Base-by-base conservation (phyloP, 2,329 filamentous ascomycete genomes). In the Colletotrichum truncatum region DNA sequence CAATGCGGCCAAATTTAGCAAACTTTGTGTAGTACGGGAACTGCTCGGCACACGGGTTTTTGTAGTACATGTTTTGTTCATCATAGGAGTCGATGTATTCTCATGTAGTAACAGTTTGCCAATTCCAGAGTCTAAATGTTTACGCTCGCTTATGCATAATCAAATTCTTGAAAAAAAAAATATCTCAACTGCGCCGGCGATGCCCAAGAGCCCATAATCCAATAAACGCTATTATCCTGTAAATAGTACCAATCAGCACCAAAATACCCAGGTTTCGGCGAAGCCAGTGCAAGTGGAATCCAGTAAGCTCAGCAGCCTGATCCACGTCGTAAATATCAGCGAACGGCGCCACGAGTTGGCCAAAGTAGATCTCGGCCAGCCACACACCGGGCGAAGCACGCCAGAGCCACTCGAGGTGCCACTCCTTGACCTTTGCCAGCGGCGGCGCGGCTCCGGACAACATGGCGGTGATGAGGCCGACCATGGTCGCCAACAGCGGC, bases 371-470 rank as follows among this genome's bases (percentile, higher is more conserved):
- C 72, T 89, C 86, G 0, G 84, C 81, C 23, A 87, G 76, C 86
- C 85, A 88, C 1, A 84, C 83, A 3, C 82, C 85, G 0, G 85
- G 86, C 9, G 78, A 82, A 14, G 80, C 70, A 12, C 85, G 76
- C 85, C 86, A 88, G 10, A 88, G 74, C 84, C 85, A 86, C 57
- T 82, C 80, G 69, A 88, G 68, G 39, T 85, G 78, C 86, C 85
- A 88, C 0, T 69, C 68, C 63, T 79, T 77, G 8, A 86, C 85
- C 56, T 79, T 81, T 4, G 75, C 71, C 23, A 89, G 72, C 1
- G 81, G 77, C 18, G 86, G 86, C 3, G 83, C 82, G 8, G 85
- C 81, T 4, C 86, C 86, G 3, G 80, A 84, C 12, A 89, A 72
- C 10, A 88, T 82, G 3, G 84, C 83, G 6, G 85, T 80, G 67